Base-by-base conservation (phyloP, 805 yeast genomes). In the Wickerhamomyces alni region DNA sequence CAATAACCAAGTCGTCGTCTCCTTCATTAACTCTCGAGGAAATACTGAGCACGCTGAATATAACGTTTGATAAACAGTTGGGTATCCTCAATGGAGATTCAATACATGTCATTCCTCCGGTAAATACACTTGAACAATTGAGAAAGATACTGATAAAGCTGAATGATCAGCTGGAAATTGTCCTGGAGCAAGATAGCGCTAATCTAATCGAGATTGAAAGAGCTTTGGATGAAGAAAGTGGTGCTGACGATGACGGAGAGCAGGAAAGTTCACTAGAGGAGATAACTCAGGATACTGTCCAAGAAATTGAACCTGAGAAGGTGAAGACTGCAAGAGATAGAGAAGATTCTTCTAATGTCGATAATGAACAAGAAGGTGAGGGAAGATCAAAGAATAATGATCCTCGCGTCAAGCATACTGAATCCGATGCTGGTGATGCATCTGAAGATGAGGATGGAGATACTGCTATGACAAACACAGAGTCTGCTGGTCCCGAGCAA, bases 31-130 rank as follows among this genome's bases (percentile, higher is more conserved):
- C 70, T 4, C 44, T 82, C 37, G 69, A 70, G 22, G 72, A 74
- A 39, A 71, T 82, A 12, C 61, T 82, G 39, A 62, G 63, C 34
- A 76, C 74, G 45, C 58, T 80, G 29, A 66, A 69, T 35, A 57
- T 82, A 38, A 61, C 74, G 1, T 82, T 75, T 52, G 85, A 81
- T 50, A 63, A 72, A 5, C 73, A 75, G 30, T 64, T 73, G 15
- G 88, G 88, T 2, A 58, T 75, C 38, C 58, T 82, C 18, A 79
- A 72, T 47, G 89, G 89, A 1, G 80, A 75, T 16, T 52, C 69
- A 6, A 65, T 75, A 0, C 61, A 71, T 2, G 67, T 74, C 6
- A 59, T 65, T 17, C 73, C 72, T 1, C 40, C 42, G 3, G 36
- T 65, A 17, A 7, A 38, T 1, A 30, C 32, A 1, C 33, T 55